Evolutionary conservation across 306 rosid genomes (phyloP).

Genomic region (Comarum palustre): DNA sequence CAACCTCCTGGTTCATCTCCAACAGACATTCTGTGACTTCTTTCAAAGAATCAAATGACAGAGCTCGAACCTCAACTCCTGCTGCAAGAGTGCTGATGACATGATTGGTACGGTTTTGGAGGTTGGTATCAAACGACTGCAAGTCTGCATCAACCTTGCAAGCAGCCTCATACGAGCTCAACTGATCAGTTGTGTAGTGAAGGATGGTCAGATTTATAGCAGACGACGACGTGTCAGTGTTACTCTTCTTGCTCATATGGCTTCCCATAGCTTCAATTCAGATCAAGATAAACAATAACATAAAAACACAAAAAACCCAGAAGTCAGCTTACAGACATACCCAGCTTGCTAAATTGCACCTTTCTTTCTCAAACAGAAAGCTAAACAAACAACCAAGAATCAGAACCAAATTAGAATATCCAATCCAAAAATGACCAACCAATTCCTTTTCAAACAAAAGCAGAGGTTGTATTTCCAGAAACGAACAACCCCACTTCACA

Average conservation of each 20-base stretch:
- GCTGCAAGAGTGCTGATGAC: slow-evolving; percentile 71
- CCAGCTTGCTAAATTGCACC: slow-evolving; percentile 12
- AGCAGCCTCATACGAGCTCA: slow-evolving; percentile 78
- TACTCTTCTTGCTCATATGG: slow-evolving; percentile 65
- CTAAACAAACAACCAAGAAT: slow-evolving; percentile 7
- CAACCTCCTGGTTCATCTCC: slow-evolving; percentile 96
- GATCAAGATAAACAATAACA: slow-evolving; percentile 23
- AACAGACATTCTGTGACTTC: slow-evolving; percentile 77
- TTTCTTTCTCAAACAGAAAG: neutral
- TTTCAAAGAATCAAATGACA: slow-evolving; percentile 75
- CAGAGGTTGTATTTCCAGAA: neutral
- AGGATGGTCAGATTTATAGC: slow-evolving; percentile 35
- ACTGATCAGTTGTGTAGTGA: slow-evolving; percentile 53
- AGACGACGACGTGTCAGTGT: slow-evolving; percentile 26
- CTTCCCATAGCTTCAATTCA: slow-evolving; percentile 60
- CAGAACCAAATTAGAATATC: neutral
- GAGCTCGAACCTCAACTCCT: slow-evolving; percentile 83
- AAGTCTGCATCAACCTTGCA: slow-evolving; percentile 68
- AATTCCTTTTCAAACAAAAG: neutral
- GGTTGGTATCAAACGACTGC: slow-evolving; percentile 64
- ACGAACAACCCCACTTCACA: slow-evolving; percentile 20
- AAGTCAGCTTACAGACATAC: slow-evolving; percentile 25
- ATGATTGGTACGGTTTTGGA: slow-evolving; percentile 70
- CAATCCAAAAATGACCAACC: neutral
- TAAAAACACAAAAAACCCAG: slow-evolving; percentile 26